phyloP scores from a whole-genome alignment of 2,329 filamentous ascomycete genomes.

The Botrytis aclada region DNA sequence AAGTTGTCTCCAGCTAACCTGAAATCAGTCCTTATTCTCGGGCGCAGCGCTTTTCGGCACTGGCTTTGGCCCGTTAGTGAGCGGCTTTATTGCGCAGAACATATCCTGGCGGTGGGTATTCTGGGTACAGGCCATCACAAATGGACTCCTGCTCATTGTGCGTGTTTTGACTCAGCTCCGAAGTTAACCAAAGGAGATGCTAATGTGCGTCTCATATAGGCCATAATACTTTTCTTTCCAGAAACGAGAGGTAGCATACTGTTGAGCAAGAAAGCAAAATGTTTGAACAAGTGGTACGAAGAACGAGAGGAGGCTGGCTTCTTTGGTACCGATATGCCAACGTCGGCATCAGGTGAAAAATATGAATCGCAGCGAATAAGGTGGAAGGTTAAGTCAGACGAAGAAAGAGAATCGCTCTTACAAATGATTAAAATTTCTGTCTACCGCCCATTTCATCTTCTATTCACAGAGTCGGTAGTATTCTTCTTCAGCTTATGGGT shows the following conservation, averaged over 20 bases:
- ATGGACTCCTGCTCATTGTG: constrained; percentile 56
- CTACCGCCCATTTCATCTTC: constrained; percentile 73
- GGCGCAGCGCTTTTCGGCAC: constrained; percentile 75
- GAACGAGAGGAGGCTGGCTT: constrained; percentile 57
- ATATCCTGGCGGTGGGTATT: constrained; percentile 83
- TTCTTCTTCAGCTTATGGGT: constrained; percentile 90
- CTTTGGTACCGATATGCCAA: constrained; percentile 50
- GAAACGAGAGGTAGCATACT: constrained; percentile 82
- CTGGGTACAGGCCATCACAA: constrained; percentile 75
- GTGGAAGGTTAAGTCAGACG: constrained; percentile 78
- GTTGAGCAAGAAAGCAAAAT: constrained; percentile 68
- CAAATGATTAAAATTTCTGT: constrained; percentile 73
- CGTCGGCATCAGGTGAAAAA: constrained; percentile 27
- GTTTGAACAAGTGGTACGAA: constrained; percentile 77
- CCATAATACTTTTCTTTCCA: constrained; percentile 68
- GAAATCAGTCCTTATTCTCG: constrained; percentile 61
- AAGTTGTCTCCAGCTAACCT: background rate
- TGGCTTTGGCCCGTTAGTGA: constrained; percentile 71
- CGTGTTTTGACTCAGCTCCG: background rate
- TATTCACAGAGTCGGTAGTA: constrained; percentile 73
- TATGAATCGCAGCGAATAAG: constrained; percentile 56
- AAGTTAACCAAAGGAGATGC: background rate
- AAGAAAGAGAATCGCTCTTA: constrained; percentile 64
- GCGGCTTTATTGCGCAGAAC: constrained; percentile 64
- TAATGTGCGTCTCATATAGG: constrained; percentile 18